A percentile compares a stretch with the other conserved stretches of the same genome.
These are phyloP conservation scores for Pterocarpus santalinus DNA, from an alignment of 306 rosid genomes.

Conservation along the genomic window DNA sequence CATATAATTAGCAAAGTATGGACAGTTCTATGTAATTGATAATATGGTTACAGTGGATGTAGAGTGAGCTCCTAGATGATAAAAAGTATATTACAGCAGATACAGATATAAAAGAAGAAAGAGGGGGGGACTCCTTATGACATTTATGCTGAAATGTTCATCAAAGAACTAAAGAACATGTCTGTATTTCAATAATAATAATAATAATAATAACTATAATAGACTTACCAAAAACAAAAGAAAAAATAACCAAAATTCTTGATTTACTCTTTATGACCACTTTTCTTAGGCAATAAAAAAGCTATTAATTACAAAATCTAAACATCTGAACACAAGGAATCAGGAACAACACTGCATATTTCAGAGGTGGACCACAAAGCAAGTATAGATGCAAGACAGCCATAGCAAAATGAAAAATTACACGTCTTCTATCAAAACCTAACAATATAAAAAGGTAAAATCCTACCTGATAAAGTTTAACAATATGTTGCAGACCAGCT, in stretches of 20 bases:
- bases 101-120: background rate
- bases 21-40: constrained; percentile 14
- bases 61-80: constrained; percentile 16
- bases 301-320: constrained; percentile 6
- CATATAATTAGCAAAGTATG: constrained; percentile 30
- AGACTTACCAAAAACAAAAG: constrained; percentile 1
- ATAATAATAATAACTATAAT: background rate
- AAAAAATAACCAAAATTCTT: constrained; percentile 14
- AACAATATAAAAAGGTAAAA: constrained; percentile 22
- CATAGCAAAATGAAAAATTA: constrained; percentile 32
- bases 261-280: constrained; percentile 19
- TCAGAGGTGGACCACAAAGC: constrained; percentile 35
- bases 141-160: constrained; percentile 20
- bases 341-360: constrained; percentile 23
- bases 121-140: background rate
- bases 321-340: background rate
- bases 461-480: constrained; percentile 93
- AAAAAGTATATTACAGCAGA: constrained; percentile 2
- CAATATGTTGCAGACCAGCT: constrained; percentile 91
- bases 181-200: constrained; percentile 6
- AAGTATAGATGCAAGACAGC: constrained; percentile 39
- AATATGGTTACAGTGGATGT: constrained; percentile 14
- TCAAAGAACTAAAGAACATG: constrained; percentile 33
- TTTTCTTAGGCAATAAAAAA: constrained; percentile 2
- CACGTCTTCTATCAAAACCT: constrained; percentile 13